These are phyloP conservation scores for Saccharomycopsis sp. DNA, from an alignment of 805 yeast species.

Conservation along the genomic window DNA sequence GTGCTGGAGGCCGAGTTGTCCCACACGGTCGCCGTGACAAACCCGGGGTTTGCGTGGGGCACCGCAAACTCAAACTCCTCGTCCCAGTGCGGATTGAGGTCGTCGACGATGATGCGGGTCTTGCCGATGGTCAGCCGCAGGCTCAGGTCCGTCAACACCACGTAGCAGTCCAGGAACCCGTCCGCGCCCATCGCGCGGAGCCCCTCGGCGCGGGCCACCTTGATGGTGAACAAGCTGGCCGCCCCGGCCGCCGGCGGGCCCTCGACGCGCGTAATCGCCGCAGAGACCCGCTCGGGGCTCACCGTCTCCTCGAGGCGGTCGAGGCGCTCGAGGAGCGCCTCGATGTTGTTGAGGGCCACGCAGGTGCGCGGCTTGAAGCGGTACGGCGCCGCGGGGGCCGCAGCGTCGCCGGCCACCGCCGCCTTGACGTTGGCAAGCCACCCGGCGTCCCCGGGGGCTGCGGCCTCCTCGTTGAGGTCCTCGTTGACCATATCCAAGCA, in stretches of 20 bases:
- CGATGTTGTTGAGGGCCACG: constrained; percentile 66
- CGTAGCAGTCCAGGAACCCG: constrained; percentile 49
- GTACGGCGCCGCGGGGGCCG: constrained; percentile 36
- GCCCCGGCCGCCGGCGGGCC: constrained; percentile 26
- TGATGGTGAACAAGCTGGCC: constrained; percentile 55
- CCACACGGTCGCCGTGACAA: constrained; percentile 63
- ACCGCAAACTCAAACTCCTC: constrained; percentile 65
- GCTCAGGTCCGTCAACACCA: constrained; percentile 53
- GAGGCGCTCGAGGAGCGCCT: constrained; percentile 42
- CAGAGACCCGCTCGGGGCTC: constrained; percentile 52
- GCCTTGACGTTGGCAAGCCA: constrained; percentile 49
- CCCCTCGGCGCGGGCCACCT: constrained; percentile 58
- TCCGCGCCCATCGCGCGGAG: constrained; percentile 41
- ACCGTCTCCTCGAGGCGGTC: constrained; percentile 47
- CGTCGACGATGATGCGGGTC: constrained; percentile 57
- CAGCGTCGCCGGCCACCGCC: constrained; percentile 37
- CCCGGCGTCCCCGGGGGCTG: constrained; percentile 30
- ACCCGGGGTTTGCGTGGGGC: constrained; percentile 35
- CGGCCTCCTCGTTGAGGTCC: constrained; percentile 17
- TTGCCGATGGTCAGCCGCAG: constrained; percentile 53
- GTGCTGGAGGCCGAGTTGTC: constrained; percentile 40
- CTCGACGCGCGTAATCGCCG: constrained; percentile 32
- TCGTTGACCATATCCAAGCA: constrained; percentile 33
- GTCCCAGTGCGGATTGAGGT: constrained; percentile 75
- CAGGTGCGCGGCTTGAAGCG: constrained; percentile 58